These are phyloP conservation scores for Adansonia gregorii DNA, from an alignment of 441 rosid genomes.

Conservation along the genomic window DNA sequence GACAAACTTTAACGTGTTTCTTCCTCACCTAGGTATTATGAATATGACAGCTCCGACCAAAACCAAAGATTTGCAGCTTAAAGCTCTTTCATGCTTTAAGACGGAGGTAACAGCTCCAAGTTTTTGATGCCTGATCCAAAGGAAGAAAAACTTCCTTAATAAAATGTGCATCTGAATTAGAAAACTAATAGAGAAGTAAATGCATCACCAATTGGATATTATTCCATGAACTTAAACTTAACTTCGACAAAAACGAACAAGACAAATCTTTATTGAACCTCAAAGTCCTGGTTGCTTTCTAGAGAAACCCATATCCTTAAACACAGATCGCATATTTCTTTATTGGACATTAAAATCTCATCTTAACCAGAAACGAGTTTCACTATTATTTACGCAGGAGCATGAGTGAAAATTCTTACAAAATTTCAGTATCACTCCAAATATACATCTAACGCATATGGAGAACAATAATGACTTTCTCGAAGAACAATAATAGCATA, in stretches of 20 bases:
- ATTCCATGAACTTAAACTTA: not conserved
- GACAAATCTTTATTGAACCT: not conserved
- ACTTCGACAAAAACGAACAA: conserved; percentile 11
- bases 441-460: conserved; percentile 10
- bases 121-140: conserved; percentile 34
- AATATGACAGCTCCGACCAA: conserved; percentile 24
- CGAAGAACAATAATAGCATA: not conserved
- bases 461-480: not conserved
- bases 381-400: not conserved
- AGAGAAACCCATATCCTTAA: conserved; percentile 1
- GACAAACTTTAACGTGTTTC: not conserved
- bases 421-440: not conserved
- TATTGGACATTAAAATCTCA: conserved; percentile 16
- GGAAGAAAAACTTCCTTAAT: not conserved
- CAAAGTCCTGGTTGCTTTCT: conserved; percentile 8
- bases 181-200: conserved; percentile 19
- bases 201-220: not conserved
- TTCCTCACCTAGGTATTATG: conserved; percentile 20
- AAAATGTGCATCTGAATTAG: not conserved
- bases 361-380: not conserved
- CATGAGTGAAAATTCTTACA: not conserved
- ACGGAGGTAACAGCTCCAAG: conserved; percentile 16
- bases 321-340: not conserved
- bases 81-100: conserved; percentile 22
- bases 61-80: conserved; percentile 12